phyloP scores from a whole-genome alignment of 148 eudicot species.

The Chenopodium quinoa region DNA sequence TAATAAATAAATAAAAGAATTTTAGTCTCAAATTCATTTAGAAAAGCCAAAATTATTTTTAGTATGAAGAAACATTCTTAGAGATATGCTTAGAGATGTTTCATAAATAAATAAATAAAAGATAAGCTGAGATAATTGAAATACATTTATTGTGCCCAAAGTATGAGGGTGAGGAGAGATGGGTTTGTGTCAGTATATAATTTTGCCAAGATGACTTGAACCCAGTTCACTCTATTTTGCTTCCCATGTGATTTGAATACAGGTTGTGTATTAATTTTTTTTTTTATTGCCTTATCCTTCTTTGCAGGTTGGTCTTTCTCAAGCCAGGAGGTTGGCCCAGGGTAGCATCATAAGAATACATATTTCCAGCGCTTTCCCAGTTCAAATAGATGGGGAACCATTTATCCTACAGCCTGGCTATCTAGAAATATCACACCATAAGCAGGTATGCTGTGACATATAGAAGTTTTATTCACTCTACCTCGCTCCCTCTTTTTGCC shows the following conservation, averaged over 20 bases:
- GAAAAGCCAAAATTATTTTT: not conserved
- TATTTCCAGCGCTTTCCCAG: slow-evolving; percentile 65
- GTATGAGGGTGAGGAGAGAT: not conserved
- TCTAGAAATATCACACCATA: slow-evolving; percentile 70
- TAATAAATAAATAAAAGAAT: not conserved
- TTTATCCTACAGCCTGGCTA: slow-evolving; percentile 81
- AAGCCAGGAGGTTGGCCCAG: slow-evolving; percentile 83
- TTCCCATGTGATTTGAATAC: slow-evolving; percentile 11
- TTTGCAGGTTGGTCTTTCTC: slow-evolving; percentile 80
- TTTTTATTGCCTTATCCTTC: not conserved
- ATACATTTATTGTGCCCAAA: not conserved
- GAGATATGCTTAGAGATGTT: not conserved
- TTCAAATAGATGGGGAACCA: slow-evolving; percentile 89
- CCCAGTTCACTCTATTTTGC: not conserved
- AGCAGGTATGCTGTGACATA: slow-evolving; percentile 46
- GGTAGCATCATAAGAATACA: slow-evolving; percentile 59
- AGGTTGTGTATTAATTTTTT: not conserved
- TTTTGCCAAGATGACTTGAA: not conserved
- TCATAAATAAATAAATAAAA: too few species aligned
- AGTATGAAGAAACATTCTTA: not conserved
- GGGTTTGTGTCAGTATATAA: not conserved
- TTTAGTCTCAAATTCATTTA: not conserved
- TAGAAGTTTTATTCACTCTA: not conserved
- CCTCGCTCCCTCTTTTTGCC: not conserved
- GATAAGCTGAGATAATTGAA: not conserved